Conservation (phyloP, 305 asterid species). For the Fraxinus nigra region DNA sequence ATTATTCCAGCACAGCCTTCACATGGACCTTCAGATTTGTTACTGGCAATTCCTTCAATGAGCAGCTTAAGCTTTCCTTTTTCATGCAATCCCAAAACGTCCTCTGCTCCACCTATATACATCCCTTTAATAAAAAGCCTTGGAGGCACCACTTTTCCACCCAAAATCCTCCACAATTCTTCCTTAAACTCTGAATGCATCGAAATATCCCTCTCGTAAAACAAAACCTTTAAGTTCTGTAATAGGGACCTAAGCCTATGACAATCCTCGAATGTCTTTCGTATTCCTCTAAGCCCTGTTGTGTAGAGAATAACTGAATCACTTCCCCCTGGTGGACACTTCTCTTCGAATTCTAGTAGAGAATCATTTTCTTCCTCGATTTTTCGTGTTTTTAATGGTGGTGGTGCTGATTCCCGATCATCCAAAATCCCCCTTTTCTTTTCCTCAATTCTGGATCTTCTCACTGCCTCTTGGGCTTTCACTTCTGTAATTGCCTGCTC, state of each 20-base stretch:
- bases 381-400: slow-evolving; percentile 50
- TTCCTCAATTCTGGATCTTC: slow-evolving; percentile 33
- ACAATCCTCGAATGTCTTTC: slow-evolving; percentile 85
- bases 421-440: neutral
- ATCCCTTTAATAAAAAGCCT: slow-evolving; percentile 81
- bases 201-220: slow-evolving; percentile 73
- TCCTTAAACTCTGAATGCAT: slow-evolving; percentile 83
- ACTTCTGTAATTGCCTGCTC: slow-evolving; percentile 67
- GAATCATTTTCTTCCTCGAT: slow-evolving; percentile 39
- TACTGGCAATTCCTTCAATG: slow-evolving; percentile 62
- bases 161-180: slow-evolving; percentile 68
- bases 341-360: slow-evolving; percentile 51
- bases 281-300: slow-evolving; percentile 77
- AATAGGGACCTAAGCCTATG: slow-evolving; percentile 56
- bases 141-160: slow-evolving; percentile 65
- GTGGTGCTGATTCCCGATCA: neutral
- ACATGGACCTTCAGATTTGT: slow-evolving; percentile 47
- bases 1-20: slow-evolving; percentile 72
- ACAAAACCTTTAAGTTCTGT: slow-evolving; percentile 55
- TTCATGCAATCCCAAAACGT: slow-evolving; percentile 71
- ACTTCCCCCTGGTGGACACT: slow-evolving; percentile 73
- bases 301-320: slow-evolving; percentile 70
- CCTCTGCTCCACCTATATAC: slow-evolving; percentile 90
- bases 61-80: slow-evolving; percentile 74
- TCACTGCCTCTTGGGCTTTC: slow-evolving; percentile 56